Conservation (phyloP, 2,329 filamentous ascomycete species). For the Polychaeton citri region DNA sequence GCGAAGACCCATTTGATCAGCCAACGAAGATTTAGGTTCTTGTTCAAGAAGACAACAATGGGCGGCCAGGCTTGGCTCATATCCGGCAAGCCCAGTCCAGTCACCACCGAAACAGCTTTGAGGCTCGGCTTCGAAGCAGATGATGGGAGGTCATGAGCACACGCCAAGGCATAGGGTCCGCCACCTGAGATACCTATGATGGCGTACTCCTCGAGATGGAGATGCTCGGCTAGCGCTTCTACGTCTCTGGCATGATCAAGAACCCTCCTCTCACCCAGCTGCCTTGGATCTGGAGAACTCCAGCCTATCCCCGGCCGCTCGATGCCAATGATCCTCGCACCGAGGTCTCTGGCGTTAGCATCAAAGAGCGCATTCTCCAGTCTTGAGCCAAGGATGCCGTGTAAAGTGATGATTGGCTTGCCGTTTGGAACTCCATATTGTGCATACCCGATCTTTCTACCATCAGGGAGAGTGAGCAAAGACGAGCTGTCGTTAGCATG, state of each 20-base stretch:
- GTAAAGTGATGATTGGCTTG: slow-evolving; percentile 28
- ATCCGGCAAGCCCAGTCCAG: too few relatives aligned
- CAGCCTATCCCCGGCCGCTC: slow-evolving; percentile 33
- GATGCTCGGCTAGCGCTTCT: slow-evolving; percentile 25
- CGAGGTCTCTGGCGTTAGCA: slow-evolving; percentile 19
- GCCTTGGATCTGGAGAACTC: slow-evolving; percentile 25
- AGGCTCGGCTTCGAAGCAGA: too few relatives aligned
- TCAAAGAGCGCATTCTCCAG: slow-evolving; percentile 27
- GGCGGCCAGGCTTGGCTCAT: too few relatives aligned
- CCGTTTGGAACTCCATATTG: slow-evolving; percentile 25
- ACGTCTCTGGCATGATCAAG: slow-evolving; percentile 32
- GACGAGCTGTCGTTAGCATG: too few relatives aligned
- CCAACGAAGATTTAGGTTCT: too few relatives aligned
- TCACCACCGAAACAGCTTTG: too few relatives aligned
- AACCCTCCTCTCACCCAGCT: too few relatives aligned
- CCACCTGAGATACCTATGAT: slow-evolving; percentile 35
- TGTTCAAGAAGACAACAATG: too few relatives aligned
- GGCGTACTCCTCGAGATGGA: slow-evolving; percentile 28
- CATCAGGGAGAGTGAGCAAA: slow-evolving; percentile 16
- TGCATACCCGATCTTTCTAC: slow-evolving; percentile 31
- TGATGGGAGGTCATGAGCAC: slow-evolving; percentile 25
- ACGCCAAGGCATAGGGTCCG: slow-evolving; percentile 35
- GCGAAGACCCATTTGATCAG: too few relatives aligned
- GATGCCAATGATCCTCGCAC: slow-evolving; percentile 27
- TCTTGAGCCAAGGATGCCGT: slow-evolving; percentile 31